phyloP scores from a whole-genome alignment of 2,329 filamentous ascomycete genomes.

The Cryphonectria nitschkei region DNA sequence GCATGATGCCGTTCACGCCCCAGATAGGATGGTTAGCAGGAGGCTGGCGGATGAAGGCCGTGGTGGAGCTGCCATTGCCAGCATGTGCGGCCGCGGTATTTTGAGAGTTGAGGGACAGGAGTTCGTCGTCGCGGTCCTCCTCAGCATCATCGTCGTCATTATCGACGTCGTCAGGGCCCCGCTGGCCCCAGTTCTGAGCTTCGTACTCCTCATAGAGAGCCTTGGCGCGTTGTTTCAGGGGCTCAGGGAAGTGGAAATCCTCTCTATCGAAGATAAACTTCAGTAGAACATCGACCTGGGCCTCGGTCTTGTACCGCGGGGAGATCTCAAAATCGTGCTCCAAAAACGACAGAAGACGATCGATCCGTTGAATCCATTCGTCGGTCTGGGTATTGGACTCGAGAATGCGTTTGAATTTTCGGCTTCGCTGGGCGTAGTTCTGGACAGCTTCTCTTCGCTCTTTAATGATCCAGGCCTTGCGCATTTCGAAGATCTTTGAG shows the following conservation, averaged over 20 bases:
- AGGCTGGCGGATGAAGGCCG: constrained; percentile 24
- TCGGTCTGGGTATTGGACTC: neutral
- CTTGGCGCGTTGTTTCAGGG: constrained; percentile 15
- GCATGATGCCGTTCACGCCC: constrained; percentile 38
- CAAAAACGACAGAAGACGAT: neutral
- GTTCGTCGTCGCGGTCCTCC: neutral
- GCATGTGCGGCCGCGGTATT: too few species aligned
- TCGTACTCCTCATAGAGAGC: constrained; percentile 14
- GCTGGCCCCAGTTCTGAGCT: constrained; percentile 9
- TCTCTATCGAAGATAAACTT: neutral
- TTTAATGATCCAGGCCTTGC: constrained; percentile 1
- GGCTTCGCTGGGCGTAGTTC: constrained; percentile 5
- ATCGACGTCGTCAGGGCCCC: neutral
- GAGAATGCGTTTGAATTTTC: neutral
- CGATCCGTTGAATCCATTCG: neutral
- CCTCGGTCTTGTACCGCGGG: neutral
- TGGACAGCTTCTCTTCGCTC: neutral
- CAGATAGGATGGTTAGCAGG: constrained; percentile 36
- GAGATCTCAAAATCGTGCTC: constrained; percentile 18
- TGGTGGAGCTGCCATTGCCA: neutral
- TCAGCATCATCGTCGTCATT: neutral
- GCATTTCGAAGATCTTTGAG: neutral
- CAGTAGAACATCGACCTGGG: neutral
- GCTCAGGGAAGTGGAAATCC: constrained; percentile 13
- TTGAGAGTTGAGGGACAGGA: neutral